phyloP scores from a whole-genome alignment of 768 basidiomycete genomes.

The Terana coerulea region DNA sequence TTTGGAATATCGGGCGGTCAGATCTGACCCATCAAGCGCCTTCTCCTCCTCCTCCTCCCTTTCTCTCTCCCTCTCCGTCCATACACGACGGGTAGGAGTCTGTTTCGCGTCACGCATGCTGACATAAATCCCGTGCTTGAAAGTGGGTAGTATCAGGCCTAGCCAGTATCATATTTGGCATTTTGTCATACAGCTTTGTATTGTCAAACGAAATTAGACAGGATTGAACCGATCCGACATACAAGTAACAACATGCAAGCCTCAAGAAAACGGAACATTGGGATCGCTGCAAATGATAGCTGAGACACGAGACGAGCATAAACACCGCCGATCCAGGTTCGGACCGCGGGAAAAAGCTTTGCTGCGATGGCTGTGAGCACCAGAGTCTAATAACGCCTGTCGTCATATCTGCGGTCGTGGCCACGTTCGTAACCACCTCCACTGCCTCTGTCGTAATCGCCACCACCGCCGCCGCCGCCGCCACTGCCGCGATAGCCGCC shows the following conservation, averaged over 20 bases:
- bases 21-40: too few relatives aligned
- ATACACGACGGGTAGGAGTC: too few relatives aligned
- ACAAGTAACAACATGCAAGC: not conserved
- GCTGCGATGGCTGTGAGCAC: not conserved
- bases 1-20: too few relatives aligned
- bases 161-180: too few relatives aligned
- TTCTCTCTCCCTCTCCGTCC: too few relatives aligned
- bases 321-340: not conserved
- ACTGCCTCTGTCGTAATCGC: conserved; percentile 33
- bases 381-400: conserved; percentile 37
- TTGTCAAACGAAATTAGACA: not conserved
- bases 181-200: too few relatives aligned
- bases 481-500: conserved; percentile 49
- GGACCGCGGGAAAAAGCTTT: too few relatives aligned
- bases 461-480: conserved; percentile 46
- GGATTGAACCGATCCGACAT: not conserved
- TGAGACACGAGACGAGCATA: not conserved
- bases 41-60: too few relatives aligned
- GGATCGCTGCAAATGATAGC: not conserved
- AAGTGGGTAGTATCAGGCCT: too few relatives aligned
- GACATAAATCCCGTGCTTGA: too few relatives aligned
- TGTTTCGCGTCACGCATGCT: too few relatives aligned
- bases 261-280: not conserved
- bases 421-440: conserved; percentile 41
- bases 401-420: conserved; percentile 42